A percentile compares a stretch with the other conserved stretches of the same genome.
Conservation (phyloP, 768 basidiomycete genomes). For the Rhodosporidiobolus odoratus region DNA sequence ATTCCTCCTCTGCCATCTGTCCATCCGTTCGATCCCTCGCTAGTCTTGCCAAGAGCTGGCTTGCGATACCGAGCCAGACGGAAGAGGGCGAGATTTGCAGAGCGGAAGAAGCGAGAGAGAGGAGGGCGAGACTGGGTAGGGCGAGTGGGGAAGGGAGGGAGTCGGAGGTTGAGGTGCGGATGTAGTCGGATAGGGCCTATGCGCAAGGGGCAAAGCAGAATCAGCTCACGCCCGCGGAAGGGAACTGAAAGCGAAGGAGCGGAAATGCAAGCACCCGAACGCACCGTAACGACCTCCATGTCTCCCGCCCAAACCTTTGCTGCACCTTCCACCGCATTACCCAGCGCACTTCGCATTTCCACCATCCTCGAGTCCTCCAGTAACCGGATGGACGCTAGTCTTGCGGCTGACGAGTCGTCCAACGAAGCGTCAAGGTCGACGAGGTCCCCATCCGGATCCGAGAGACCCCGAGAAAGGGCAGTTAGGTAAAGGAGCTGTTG, state of each 20-base stretch:
- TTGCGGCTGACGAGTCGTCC: slow-evolving; percentile 39
- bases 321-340: slow-evolving; percentile 41
- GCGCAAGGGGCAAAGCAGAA: neutral
- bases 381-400: slow-evolving; percentile 27
- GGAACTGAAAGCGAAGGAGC: neutral
- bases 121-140: slow-evolving; percentile 47
- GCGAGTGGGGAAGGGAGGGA: slow-evolving; percentile 47
- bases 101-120: slow-evolving; percentile 47
- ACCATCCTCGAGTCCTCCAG: slow-evolving; percentile 35
- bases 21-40: slow-evolving; percentile 33
- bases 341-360: slow-evolving; percentile 43
- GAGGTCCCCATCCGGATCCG: slow-evolving; percentile 49
- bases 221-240: neutral
- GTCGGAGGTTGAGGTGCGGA: slow-evolving; percentile 47
- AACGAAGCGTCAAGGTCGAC: slow-evolving; percentile 44
- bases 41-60: slow-evolving; percentile 44
- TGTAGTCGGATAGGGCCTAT: slow-evolving; percentile 44
- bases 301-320: slow-evolving; percentile 46
- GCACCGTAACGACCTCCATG: slow-evolving; percentile 46
- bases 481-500: slow-evolving; percentile 48
- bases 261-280: slow-evolving; percentile 23
- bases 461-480: slow-evolving; percentile 48
- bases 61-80: slow-evolving; percentile 44
- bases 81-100: slow-evolving; percentile 18
- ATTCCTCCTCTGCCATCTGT: slow-evolving; percentile 5